These are phyloP conservation scores for Agaricales sp. DNA, from an alignment of 1,284 basidiomycete species.

Conservation along the genomic window DNA sequence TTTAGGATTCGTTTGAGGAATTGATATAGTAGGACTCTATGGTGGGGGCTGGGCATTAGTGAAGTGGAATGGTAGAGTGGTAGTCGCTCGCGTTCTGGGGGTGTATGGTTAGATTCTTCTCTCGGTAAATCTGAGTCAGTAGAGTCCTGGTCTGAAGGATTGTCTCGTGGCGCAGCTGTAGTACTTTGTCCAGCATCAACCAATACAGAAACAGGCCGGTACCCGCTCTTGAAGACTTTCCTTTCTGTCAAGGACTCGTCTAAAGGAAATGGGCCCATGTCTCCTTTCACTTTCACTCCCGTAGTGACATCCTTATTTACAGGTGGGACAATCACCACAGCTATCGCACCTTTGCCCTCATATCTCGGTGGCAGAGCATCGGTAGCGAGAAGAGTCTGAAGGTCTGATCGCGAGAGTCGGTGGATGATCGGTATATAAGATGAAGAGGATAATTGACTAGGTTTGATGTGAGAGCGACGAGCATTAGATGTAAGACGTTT, in stretches of 20 bases:
- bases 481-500: conserved; percentile 16
- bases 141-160: conserved; percentile 20
- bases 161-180: conserved; percentile 6
- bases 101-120: conserved; percentile 14
- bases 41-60: conserved; percentile 47
- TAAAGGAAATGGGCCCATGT: no score
- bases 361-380: conserved; percentile 37
- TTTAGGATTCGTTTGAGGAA: conserved; percentile 36
- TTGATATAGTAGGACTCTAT: conserved; percentile 46
- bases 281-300: no score
- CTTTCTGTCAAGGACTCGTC: no score
- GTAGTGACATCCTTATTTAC: conserved; percentile 44
- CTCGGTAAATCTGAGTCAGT: conserved; percentile 25
- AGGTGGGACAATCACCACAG: conserved; percentile 62
- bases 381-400: conserved; percentile 34
- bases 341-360: conserved; percentile 43
- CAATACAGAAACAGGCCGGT: conserved; percentile 25
- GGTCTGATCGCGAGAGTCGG: conserved; percentile 53
- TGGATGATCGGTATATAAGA: conserved; percentile 35
- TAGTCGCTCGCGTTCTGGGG: conserved; percentile 32
- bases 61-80: conserved; percentile 59
- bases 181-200: conserved; percentile 13
- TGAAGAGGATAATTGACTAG: conserved; percentile 12
- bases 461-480: neutral
- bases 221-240: conserved; percentile 29